Evolutionary conservation across 306 rosid genomes (phyloP), one percentile per base, ranked within the genome.

Genomic region (Sphenostylis stenocarpa): DNA sequence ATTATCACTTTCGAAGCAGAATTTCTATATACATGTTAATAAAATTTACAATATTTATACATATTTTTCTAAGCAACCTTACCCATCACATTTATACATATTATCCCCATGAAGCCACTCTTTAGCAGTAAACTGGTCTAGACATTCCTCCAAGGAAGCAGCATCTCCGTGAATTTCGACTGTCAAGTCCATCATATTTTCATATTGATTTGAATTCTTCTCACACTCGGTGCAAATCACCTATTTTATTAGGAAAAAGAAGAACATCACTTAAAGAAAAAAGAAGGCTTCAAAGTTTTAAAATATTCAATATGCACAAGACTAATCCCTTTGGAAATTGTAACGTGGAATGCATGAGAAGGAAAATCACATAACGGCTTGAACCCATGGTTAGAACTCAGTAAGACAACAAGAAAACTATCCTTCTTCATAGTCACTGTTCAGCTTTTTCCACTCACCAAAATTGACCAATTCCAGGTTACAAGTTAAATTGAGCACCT

Each of bases 91-190:
- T 86, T 92, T 95, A 85, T 95, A 95, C 97, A 80, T 90, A 83
- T 95, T 95, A 20, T 95, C 98, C 23, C 97, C 98, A 31, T 95
- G 89, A 77, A 95, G 97, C 76, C 91, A 89, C 81, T 95, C 99
- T 82, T 84, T 83, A 79, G 28, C 87, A 14, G 99, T 95, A 81
- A 92, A 95, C 79, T 92, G 99, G 72, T 89, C 90, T 16, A 95
- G 95, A 86, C 99, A 95, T 85, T 92, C 96, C 88, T 92, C 97
- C 80, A 95, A 79, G 57, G 96, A 95, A 60, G 88, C 84, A 75
- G 97, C 97, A 72, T 92, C 94, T 67, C 99, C 99, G 21, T 95
- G 97, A 83, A 95, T 95, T 79, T 95, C 99, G 58, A 95, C 99
- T 4, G 97, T 92, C 82, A 95, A 88, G 84, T 95, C 99, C 99